These are phyloP conservation scores for Karstenula rhodostoma DNA, from an alignment of 2,329 filamentous ascomycete species.

Conservation along the genomic window DNA sequence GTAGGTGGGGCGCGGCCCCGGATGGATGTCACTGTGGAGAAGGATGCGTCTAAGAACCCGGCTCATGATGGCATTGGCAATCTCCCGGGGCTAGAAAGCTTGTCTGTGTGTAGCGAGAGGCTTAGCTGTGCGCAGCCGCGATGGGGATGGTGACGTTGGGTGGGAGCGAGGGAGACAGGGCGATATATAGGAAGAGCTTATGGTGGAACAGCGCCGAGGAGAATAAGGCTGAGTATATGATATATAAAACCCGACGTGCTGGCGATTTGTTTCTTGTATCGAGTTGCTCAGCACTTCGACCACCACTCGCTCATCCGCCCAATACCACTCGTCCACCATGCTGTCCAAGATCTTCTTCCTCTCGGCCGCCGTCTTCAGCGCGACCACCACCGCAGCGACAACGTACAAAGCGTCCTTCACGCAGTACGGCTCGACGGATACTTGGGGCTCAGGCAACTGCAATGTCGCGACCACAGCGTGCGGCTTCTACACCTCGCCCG, in stretches of 20 bases:
- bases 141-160: neutral
- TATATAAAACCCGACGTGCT: neutral
- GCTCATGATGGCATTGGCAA: slow-evolving; percentile 1
- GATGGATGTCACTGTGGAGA: neutral
- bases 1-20: neutral
- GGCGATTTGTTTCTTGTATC: neutral
- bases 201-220: neutral
- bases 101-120: slow-evolving; percentile 8
- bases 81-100: slow-evolving; percentile 11
- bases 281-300: neutral
- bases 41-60: neutral
- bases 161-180: neutral
- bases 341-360: slow-evolving; percentile 3
- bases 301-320: neutral
- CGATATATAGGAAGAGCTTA: neutral
- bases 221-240: neutral
- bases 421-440: slow-evolving; percentile 23
- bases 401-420: slow-evolving; percentile 22
- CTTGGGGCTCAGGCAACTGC: slow-evolving; percentile 21
- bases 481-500: slow-evolving; percentile 24
- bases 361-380: neutral
- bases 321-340: neutral
- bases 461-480: slow-evolving; percentile 21
- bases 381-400: slow-evolving; percentile 2
- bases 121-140: neutral